Evolutionary conservation across 208 protist species (phyloP).

Genomic region (Borovskyia barvae): DNA sequence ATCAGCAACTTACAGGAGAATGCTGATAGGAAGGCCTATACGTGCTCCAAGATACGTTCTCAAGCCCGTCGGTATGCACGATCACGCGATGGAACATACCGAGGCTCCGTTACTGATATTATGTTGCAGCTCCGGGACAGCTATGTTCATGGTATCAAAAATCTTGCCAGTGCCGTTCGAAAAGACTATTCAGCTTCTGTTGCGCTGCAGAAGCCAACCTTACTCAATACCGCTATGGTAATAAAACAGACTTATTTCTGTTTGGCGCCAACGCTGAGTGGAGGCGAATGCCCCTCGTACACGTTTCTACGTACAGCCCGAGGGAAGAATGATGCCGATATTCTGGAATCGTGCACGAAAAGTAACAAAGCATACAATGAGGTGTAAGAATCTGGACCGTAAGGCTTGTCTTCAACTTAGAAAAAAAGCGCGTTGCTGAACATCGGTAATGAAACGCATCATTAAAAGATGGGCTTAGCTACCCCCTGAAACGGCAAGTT

Average conservation of each 20-base stretch:
- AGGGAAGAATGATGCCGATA: slow-evolving; percentile 45
- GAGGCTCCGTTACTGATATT: slow-evolving; percentile 29
- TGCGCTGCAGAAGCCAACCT: slow-evolving; percentile 8
- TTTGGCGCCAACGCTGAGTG: slow-evolving; percentile 32
- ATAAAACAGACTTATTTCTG: slow-evolving; percentile 43
- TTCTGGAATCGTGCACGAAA: slow-evolving; percentile 45
- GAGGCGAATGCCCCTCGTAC: slow-evolving; percentile 56
- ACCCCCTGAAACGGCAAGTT: too few relatives aligned
- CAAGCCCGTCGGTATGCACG: slow-evolving; percentile 46
- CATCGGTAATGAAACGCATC: too few relatives aligned
- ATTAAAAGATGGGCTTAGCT: too few relatives aligned
- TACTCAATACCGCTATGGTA: slow-evolving; percentile 36
- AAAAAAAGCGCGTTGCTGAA: too few relatives aligned
- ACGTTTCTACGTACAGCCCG: slow-evolving; percentile 48
- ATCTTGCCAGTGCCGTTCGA: slow-evolving; percentile 30
- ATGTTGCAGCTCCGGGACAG: slow-evolving; percentile 59
- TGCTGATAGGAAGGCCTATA: slow-evolving; percentile 17
- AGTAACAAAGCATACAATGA: slow-evolving; percentile 34
- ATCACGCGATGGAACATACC: slow-evolving; percentile 40
- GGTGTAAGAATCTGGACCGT: too few relatives aligned
- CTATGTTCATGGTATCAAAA: slow-evolving; percentile 52
- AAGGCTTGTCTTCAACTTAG: too few relatives aligned
- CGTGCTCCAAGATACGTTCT: slow-evolving; percentile 44
- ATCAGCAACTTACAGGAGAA: slow-evolving; percentile 7
- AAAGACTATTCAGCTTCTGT: slow-evolving; percentile 36